Evolutionary conservation across 2,329 filamentous ascomycete species (phyloP).

Genomic region (Xylariaceae sp.): DNA sequence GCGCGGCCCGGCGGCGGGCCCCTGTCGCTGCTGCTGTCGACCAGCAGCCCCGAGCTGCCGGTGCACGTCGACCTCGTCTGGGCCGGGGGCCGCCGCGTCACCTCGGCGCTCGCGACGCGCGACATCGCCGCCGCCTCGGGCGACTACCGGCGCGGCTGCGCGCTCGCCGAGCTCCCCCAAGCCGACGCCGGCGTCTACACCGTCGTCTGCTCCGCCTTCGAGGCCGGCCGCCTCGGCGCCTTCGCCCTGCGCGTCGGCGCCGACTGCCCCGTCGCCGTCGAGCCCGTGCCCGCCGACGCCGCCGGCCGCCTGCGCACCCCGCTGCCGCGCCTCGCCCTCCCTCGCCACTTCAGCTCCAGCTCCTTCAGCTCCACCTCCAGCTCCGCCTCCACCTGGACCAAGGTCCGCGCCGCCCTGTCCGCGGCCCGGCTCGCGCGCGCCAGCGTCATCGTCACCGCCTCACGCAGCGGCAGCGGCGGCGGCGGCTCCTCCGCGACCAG

Average conservation of each 20-base stretch:
- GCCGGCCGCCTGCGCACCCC: constrained; percentile 64
- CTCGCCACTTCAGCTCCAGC: constrained; percentile 19
- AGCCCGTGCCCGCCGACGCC: constrained; percentile 60
- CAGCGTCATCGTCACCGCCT: constrained; percentile 14
- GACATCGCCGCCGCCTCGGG: constrained; percentile 78
- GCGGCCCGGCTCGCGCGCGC: constrained; percentile 6
- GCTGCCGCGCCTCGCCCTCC: constrained; percentile 43
- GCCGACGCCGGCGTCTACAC: constrained; percentile 74
- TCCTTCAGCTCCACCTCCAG: constrained; percentile 33
- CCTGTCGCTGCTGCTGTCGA: constrained; percentile 68
- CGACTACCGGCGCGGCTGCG: constrained; percentile 79
- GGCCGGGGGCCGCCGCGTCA: constrained; percentile 64
- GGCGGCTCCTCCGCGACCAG: background rate
- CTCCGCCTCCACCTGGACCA: constrained; percentile 52
- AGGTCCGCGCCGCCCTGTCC: constrained; percentile 36
- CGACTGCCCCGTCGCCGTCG: constrained; percentile 46
- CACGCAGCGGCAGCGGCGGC: constrained; percentile 9
- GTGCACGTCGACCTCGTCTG: constrained; percentile 82
- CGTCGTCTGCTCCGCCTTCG: constrained; percentile 84
- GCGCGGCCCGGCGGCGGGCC: constrained; percentile 40
- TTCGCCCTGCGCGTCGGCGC: constrained; percentile 73
- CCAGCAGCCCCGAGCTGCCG: constrained; percentile 57
- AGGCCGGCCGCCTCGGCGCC: constrained; percentile 64
- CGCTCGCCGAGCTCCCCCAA: constrained; percentile 53
- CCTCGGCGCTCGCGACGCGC: constrained; percentile 57